Conservation (phyloP, 768 basidiomycete species). For the Tylopilus sp. region DNA sequence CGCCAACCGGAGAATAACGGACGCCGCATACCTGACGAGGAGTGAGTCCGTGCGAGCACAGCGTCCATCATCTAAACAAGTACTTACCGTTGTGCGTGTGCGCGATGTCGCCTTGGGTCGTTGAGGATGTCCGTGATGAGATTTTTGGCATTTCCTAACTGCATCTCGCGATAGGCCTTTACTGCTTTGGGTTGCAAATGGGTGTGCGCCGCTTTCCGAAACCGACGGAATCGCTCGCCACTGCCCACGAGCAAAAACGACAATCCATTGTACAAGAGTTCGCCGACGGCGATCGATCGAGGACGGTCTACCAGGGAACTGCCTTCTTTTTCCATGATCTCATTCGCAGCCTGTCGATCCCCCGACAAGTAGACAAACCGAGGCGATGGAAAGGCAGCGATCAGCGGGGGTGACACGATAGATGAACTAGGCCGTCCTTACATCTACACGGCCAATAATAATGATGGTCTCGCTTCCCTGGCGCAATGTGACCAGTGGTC, state of each 20-base stretch:
- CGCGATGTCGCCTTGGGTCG: conserved; percentile 35
- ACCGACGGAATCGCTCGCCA: conserved; percentile 53
- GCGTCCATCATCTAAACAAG: not conserved
- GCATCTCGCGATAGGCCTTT: conserved; percentile 39
- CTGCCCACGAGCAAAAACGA: conserved; percentile 45
- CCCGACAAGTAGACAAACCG: not conserved
- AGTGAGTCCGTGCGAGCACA: not conserved
- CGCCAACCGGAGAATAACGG: conserved; percentile 20
- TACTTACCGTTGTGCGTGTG: conserved; percentile 45
- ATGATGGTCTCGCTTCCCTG: conserved; percentile 35
- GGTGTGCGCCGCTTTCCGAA: conserved; percentile 48
- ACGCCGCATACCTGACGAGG: conserved; percentile 21
- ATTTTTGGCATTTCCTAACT: conserved; percentile 33
- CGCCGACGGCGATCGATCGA: conserved; percentile 47
- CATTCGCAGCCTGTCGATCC: conserved; percentile 43
- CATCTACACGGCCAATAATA: conserved; percentile 20
- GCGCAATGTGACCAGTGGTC: conserved; percentile 51
- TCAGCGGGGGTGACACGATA: not conserved
- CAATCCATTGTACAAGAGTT: conserved; percentile 51
- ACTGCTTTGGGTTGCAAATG: conserved; percentile 49
- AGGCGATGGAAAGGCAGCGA: not conserved
- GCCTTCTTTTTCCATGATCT: conserved; percentile 61
- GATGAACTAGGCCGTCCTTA: not conserved
- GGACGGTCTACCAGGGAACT: conserved; percentile 49
- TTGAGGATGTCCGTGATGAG: conserved; percentile 29